Conservation (phyloP, 495 filamentous ascomycete species). For the Penicillium chermesinum region DNA sequence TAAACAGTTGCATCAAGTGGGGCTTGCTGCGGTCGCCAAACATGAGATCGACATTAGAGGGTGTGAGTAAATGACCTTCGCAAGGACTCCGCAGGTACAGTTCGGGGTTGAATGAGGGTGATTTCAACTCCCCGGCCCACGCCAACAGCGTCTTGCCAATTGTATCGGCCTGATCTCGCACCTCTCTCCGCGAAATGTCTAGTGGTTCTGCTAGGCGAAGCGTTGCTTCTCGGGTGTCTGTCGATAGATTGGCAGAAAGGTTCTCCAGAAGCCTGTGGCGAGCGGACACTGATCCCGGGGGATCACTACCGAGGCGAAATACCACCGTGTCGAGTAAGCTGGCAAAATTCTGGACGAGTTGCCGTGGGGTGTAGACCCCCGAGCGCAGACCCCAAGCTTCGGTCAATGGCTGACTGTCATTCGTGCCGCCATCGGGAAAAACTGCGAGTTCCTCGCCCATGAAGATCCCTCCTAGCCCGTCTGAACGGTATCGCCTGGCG, state of each 20-base stretch:
- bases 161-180: conserved; percentile 20
- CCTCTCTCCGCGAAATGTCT: conserved; percentile 22
- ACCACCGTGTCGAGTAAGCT: conserved; percentile 27
- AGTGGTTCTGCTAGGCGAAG: conserved; percentile 11
- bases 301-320: conserved; percentile 19
- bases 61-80: conserved; percentile 28
- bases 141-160: conserved; percentile 23
- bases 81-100: conserved; percentile 27
- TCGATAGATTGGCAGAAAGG: conserved; percentile 21
- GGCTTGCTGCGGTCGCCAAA: conserved; percentile 21
- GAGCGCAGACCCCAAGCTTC: conserved; percentile 7
- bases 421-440: conserved; percentile 1
- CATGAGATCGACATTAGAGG: conserved; percentile 22
- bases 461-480: not conserved
- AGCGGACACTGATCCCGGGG: conserved; percentile 6
- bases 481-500: not conserved
- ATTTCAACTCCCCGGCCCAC: conserved; percentile 18
- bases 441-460: not conserved
- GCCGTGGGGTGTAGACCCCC: conserved; percentile 26
- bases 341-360: conserved; percentile 23
- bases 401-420: not conserved
- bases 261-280: conserved; percentile 24
- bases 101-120: conserved; percentile 8
- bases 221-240: conserved; percentile 27
- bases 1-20: conserved; percentile 31